phyloP scores from a whole-genome alignment of 2,329 filamentous ascomycete species.

The Beauveria asiatica region DNA sequence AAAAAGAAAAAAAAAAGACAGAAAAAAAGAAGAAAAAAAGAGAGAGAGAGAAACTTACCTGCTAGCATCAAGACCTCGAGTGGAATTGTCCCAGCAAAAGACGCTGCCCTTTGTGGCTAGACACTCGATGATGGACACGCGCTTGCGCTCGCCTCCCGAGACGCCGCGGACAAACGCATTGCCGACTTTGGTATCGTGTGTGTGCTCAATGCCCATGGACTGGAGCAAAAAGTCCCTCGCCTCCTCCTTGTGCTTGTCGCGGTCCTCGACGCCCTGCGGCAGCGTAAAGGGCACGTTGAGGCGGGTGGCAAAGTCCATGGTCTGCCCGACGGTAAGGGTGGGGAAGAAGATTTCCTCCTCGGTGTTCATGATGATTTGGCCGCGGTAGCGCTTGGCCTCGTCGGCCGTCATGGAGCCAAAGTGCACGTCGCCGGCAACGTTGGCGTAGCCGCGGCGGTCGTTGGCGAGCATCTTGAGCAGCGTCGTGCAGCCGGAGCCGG shows the following conservation, averaged over 20 bases:
- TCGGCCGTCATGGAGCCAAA: constrained; percentile 44
- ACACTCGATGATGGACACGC: constrained; percentile 60
- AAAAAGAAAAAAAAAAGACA: too few relatives aligned
- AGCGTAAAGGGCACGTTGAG: constrained; percentile 46
- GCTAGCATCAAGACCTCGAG: constrained; percentile 56
- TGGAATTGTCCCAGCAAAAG: constrained; percentile 61
- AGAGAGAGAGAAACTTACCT: constrained; percentile 29
- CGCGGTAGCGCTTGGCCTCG: constrained; percentile 41
- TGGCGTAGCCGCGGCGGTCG: constrained; percentile 48
- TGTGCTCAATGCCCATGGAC: constrained; percentile 51
- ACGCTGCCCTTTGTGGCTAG: constrained; percentile 50
- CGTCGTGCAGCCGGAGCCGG: constrained; percentile 62
- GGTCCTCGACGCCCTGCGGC: constrained; percentile 32
- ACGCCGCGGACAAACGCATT: constrained; percentile 59
- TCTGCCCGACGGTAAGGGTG: constrained; percentile 61
- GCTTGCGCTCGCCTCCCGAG: constrained; percentile 59
- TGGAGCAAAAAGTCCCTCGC: constrained; percentile 47
- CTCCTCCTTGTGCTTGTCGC: constrained; percentile 37
- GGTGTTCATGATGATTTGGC: constrained; percentile 61
- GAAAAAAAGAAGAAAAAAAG: too few relatives aligned
- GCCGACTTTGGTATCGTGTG: constrained; percentile 56
- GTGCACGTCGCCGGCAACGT: constrained; percentile 48
- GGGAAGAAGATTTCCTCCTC: constrained; percentile 60
- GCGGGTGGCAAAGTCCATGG: constrained; percentile 59
- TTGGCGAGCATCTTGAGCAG: constrained; percentile 63